Evolutionary conservation across 257 asterid genomes (phyloP).

Genomic region (Solanum dulcamara): DNA sequence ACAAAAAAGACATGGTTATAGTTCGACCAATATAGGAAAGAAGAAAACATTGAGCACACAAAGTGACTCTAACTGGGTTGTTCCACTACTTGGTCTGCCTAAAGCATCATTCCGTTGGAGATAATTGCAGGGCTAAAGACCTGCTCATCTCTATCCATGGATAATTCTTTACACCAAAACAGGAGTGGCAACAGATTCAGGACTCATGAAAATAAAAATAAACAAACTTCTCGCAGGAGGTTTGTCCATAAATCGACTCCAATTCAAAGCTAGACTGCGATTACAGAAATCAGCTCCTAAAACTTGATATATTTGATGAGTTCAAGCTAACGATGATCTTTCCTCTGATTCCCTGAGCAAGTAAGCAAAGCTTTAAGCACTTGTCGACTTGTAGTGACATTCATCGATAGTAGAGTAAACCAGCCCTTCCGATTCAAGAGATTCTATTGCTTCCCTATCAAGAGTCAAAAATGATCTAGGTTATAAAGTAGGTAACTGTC

Average conservation of each 20-base stretch:
- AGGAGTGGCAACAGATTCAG: neutral
- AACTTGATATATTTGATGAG: neutral
- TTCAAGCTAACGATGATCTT: neutral
- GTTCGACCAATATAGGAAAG: neutral
- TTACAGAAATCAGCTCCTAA: neutral
- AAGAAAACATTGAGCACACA: neutral
- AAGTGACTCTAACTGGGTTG: neutral
- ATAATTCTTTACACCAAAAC: neutral
- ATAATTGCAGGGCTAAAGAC: neutral
- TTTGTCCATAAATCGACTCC: neutral
- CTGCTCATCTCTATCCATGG: neutral
- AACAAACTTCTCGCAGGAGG: neutral
- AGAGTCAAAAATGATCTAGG: neutral
- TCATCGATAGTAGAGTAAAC: slow-evolving; percentile 78
- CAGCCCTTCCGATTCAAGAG: slow-evolving; percentile 64
- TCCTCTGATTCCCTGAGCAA: neutral
- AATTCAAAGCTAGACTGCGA: neutral
- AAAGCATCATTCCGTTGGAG: neutral
- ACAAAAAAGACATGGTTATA: neutral
- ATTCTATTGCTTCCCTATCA: slow-evolving; percentile 50
- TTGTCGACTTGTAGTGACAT: slow-evolving; percentile 60
- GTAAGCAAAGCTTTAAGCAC: slow-evolving; percentile 7
- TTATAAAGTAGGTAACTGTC: neutral
- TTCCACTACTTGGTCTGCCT: neutral
- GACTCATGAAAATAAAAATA: neutral